Evolutionary conservation across 257 asterid species (phyloP), one percentile per base, ranked within the genome.

Genomic region (Buddleja alternifolia): DNA sequence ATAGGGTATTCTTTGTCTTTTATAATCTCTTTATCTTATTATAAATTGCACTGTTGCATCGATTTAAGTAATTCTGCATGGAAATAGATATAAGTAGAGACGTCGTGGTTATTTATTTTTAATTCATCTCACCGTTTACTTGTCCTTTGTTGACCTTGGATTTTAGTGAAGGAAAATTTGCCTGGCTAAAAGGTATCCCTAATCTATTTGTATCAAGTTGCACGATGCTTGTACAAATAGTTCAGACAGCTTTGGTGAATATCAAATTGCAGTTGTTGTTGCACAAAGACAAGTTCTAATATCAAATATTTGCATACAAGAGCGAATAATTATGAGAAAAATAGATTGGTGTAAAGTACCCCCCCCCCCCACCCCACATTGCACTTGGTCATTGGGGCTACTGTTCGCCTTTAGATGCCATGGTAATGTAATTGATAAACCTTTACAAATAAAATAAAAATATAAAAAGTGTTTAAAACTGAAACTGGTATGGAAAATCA

Each of bases 261-360:
- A 63, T 83, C 85, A 75, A 61, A 69, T 63, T 80, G 68, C 88
- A 83, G 72, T 77, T 71, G 83, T 80, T 44, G 52, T 85, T 83
- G 81, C 78, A 74, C 16, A n/a, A 72, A 58, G 17, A 40, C 32
- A 21, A 40, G 66, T 60, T 29, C 11, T 4, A 17, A 1, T 40
- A 20, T 60, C 50, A 60, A 60, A 8, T 19, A 8, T 60, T 39
- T 39, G 66, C 52, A 60, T 39, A 3, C 11, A 32, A 10, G 66
- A 39, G 6, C 63, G 9, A 19, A 39, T 5, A 60, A 5, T 40
- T 60, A 60, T 20, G 51, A 60, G 17, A 39, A 36, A 3, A 34
- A 58, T 14, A 16, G 8, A 34, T 53, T 10, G 19, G 63, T 36
- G 7, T 10, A 16, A 3, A 36, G 44, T 36, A 0, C 25, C 63